Conservation (phyloP, 148 eudicot genomes). For the Linanthus parryae region DNA sequence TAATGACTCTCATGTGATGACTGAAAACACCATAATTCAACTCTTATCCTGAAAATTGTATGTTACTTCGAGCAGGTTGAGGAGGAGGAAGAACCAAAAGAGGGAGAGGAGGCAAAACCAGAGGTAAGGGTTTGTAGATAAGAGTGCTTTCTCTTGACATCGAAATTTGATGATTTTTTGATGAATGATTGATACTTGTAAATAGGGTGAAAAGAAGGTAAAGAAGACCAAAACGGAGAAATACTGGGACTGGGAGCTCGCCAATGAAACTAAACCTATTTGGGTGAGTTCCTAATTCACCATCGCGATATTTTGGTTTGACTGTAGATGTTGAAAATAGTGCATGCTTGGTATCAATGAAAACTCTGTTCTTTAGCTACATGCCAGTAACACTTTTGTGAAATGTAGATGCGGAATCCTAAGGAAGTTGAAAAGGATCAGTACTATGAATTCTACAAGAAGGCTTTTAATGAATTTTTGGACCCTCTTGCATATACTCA, state of each 20-base stretch:
- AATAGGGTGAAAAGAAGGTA: conserved; percentile 71
- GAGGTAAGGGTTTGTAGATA: conserved; percentile 69
- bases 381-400: no score
- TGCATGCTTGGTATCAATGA: no score
- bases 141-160: no score
- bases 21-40: no score
- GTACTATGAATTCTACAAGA: conserved; percentile 88
- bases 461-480: conserved; percentile 88
- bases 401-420: conserved; percentile 76
- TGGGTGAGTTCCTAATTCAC: conserved; percentile 52
- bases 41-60: not conserved
- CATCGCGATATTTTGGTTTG: not conserved
- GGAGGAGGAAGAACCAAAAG: conserved; percentile 85
- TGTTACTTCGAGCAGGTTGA: conserved; percentile 56
- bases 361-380: no score
- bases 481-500: conserved; percentile 87
- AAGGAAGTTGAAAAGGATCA: conserved; percentile 89
- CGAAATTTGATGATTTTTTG: not conserved
- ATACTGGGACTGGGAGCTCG: conserved; percentile 97
- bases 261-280: conserved; percentile 94
- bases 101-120: conserved; percentile 76
- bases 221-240: conserved; percentile 90
- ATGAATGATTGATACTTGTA: conserved; percentile 4
- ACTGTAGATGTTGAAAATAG: no score
- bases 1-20: no score